phyloP scores from a whole-genome alignment of 2,329 filamentous ascomycete species.

The Aspergillus flavus region DNA sequence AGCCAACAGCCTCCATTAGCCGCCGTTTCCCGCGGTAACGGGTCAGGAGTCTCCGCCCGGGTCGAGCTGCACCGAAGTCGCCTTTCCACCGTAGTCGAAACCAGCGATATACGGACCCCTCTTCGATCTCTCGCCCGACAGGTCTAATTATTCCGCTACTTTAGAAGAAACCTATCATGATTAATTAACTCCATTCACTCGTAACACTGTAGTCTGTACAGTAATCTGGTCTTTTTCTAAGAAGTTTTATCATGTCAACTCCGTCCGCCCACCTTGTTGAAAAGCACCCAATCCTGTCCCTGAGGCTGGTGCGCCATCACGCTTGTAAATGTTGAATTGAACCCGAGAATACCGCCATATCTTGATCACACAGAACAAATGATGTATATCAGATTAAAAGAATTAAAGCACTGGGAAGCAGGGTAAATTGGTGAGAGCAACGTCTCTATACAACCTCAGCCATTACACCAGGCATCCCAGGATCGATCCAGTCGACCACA shows the following conservation, averaged over 20 bases:
- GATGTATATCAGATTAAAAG: slow-evolving; percentile 3
- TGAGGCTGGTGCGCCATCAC: slow-evolving; percentile 7
- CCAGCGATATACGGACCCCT: neutral
- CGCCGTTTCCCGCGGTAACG: slow-evolving; percentile 22
- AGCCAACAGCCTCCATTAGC: slow-evolving; percentile 7
- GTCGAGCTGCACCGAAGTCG: slow-evolving; percentile 16
- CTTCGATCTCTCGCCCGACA: neutral
- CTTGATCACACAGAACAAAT: neutral
- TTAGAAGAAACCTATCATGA: neutral
- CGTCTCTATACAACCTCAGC: neutral
- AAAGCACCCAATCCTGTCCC: slow-evolving; percentile 10
- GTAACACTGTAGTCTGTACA: slow-evolving; percentile 1
- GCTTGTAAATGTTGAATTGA: slow-evolving; percentile 17
- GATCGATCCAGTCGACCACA: neutral
- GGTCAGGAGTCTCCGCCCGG: slow-evolving; percentile 13
- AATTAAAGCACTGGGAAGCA: neutral
- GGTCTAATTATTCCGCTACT: neutral
- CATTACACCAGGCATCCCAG: neutral
- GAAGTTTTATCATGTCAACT: neutral
- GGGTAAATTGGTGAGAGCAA: slow-evolving; percentile 63
- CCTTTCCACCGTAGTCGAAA: neutral
- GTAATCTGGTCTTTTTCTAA: neutral
- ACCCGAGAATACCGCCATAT: neutral
- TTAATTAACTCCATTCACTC: slow-evolving; percentile 7
- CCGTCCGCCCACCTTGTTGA: slow-evolving; percentile 21